Conservation (phyloP, 768 basidiomycete genomes). For the Hygrophoropsis aurantiaca region DNA sequence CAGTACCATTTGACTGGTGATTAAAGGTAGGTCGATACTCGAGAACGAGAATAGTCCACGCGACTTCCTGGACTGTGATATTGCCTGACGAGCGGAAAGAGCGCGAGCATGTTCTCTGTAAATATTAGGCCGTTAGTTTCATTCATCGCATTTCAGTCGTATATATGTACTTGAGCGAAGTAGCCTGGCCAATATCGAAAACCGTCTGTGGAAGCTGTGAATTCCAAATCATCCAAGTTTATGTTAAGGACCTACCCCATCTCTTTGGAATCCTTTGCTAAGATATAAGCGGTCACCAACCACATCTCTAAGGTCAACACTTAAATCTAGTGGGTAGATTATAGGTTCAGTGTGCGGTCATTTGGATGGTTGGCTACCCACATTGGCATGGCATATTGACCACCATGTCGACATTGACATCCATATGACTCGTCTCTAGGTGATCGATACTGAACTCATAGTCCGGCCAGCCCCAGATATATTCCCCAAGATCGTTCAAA, state of each 20-base stretch:
- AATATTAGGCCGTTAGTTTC: neutral
- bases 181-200: conserved; percentile 84
- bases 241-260: conserved; percentile 59
- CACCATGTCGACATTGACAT: conserved; percentile 89
- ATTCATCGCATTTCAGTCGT: neutral
- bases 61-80: conserved; percentile 71
- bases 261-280: conserved; percentile 75
- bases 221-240: neutral
- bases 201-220: conserved; percentile 46
- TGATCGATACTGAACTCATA: conserved; percentile 86
- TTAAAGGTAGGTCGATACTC: conserved; percentile 75
- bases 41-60: conserved; percentile 68
- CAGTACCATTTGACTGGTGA: conserved; percentile 63
- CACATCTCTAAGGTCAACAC: conserved; percentile 87
- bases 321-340: conserved; percentile 58
- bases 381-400: conserved; percentile 93
- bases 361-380: conserved; percentile 47
- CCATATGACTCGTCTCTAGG: conserved; percentile 58
- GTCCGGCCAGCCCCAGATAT: conserved; percentile 91
- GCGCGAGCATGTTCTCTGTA: conserved; percentile 60
- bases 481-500: conserved; percentile 88
- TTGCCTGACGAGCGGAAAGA: conserved; percentile 68
- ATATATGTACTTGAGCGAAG: conserved; percentile 53
- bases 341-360: too few relatives aligned
- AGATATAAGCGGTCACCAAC: conserved; percentile 91